phyloP scores from a whole-genome alignment of 768 basidiomycete species.

The Leccinum fibrillosum region DNA sequence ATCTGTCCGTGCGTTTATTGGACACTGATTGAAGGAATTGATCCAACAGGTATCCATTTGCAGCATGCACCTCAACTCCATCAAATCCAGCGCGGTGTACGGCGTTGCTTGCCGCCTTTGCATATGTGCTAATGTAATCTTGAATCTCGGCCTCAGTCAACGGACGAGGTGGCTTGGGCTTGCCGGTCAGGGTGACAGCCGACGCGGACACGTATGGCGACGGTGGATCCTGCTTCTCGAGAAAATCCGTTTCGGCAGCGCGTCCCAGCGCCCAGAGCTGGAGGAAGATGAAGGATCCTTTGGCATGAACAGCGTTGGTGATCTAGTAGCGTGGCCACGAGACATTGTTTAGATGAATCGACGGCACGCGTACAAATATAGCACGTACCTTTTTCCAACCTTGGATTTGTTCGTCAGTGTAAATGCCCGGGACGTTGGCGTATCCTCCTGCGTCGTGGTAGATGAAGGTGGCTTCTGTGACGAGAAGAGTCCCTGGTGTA shows the following conservation, averaged over 20 bases:
- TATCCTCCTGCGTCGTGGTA: not conserved
- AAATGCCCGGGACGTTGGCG: not conserved
- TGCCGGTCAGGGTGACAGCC: conserved; percentile 20
- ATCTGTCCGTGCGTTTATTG: not conserved
- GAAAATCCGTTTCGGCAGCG: conserved; percentile 31
- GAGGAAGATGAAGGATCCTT: not conserved
- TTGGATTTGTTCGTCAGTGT: not conserved
- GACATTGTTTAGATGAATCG: not conserved
- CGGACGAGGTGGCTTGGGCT: conserved; percentile 13
- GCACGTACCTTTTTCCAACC: not conserved
- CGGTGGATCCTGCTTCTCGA: conserved; percentile 35
- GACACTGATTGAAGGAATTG: conserved; percentile 47
- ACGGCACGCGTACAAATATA: not conserved
- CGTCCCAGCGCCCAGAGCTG: conserved; percentile 50
- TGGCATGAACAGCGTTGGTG: not conserved
- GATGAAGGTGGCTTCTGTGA: not conserved
- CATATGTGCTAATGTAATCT: conserved; percentile 28
- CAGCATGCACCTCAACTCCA: conserved; percentile 40
- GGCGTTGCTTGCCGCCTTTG: conserved; percentile 31
- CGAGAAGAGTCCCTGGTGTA: not conserved
- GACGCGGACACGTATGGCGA: conserved; percentile 36
- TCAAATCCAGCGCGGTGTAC: conserved; percentile 9
- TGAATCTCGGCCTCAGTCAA: conserved; percentile 32
- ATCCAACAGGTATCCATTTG: conserved; percentile 49
- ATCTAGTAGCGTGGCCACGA: not conserved